Conservation (phyloP, 2,329 filamentous ascomycete genomes). For the Blastomyces percursus region DNA sequence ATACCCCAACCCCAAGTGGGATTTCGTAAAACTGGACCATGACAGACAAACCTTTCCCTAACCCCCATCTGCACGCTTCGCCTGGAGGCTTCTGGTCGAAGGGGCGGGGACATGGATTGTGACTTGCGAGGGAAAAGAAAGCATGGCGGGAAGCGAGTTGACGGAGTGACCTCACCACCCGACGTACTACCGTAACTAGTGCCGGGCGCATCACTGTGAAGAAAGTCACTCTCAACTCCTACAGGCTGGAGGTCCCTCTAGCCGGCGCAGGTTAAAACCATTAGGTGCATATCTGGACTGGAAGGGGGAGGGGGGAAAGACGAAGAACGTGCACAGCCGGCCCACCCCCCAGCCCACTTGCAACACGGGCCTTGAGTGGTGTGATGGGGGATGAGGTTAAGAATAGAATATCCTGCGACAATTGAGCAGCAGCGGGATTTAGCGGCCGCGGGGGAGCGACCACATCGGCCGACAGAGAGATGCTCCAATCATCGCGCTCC, state of each 20-base stretch:
- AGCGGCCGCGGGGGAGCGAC: slow-evolving; percentile 2
- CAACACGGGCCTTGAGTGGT: too few species aligned
- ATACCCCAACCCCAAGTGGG: neutral
- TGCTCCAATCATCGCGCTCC: neutral
- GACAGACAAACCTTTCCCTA: too few species aligned
- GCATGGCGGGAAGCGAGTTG: slow-evolving; percentile 4
- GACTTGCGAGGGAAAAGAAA: neutral
- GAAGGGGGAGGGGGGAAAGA: neutral
- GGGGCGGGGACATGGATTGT: neutral
- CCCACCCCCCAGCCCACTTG: neutral
- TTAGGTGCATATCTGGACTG: neutral
- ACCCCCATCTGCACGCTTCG: neutral
- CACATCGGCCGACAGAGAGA: neutral
- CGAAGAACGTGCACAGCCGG: neutral
- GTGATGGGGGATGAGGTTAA: neutral
- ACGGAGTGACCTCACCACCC: slow-evolving; percentile 3
- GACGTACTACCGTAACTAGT: neutral
- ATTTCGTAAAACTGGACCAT: neutral
- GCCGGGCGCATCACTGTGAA: slow-evolving; percentile 2
- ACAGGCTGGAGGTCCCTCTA: neutral
- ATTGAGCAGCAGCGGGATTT: neutral
- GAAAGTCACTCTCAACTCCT: neutral
- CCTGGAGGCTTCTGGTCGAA: neutral
- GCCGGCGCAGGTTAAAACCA: neutral
- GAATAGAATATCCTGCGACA: slow-evolving; percentile 1